Evolutionary conservation across 768 basidiomycete genomes (phyloP).

Genomic region (Lactifluus volemus): DNA sequence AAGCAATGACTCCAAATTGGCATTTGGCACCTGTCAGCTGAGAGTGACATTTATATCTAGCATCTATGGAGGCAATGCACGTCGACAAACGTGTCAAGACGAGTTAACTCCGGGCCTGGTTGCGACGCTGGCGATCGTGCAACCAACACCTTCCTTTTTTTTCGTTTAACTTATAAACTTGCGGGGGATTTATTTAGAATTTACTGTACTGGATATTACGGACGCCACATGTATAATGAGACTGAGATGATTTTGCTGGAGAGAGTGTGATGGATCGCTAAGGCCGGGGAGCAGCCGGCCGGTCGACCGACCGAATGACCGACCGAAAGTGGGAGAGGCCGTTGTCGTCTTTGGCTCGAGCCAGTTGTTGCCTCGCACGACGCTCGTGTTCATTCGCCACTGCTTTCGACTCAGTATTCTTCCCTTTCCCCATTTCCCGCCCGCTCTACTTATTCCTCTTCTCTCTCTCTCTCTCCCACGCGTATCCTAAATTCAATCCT

Average conservation of each 20-base stretch:
- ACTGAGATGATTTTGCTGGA: background rate
- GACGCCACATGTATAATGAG: background rate
- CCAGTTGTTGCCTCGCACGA: conserved; percentile 20
- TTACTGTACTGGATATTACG: conserved; percentile 12
- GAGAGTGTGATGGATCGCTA: no score
- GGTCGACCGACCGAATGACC: conserved; percentile 6
- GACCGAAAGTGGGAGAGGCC: conserved; percentile 4
- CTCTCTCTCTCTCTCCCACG: background rate
- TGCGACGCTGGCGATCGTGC: background rate
- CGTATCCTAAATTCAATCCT: conserved; percentile 4
- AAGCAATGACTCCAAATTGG: background rate
- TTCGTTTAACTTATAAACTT: conserved; percentile 13
- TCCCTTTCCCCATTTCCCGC: background rate
- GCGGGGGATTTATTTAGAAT: background rate
- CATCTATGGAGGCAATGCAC: conserved; percentile 4
- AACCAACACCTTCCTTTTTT: background rate
- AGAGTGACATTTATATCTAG: background rate
- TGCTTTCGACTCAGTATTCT: background rate
- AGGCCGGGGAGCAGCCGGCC: conserved; percentile 13
- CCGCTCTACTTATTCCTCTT: background rate
- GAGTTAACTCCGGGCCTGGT: conserved; percentile 3
- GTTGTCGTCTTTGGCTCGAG: conserved; percentile 7
- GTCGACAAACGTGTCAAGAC: conserved; percentile 15
- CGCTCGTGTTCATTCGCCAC: conserved; percentile 17
- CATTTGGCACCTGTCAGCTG: background rate